phyloP scores from a whole-genome alignment of 139 green algal genomes.

The Astrephomene gubernaculifera region DNA sequence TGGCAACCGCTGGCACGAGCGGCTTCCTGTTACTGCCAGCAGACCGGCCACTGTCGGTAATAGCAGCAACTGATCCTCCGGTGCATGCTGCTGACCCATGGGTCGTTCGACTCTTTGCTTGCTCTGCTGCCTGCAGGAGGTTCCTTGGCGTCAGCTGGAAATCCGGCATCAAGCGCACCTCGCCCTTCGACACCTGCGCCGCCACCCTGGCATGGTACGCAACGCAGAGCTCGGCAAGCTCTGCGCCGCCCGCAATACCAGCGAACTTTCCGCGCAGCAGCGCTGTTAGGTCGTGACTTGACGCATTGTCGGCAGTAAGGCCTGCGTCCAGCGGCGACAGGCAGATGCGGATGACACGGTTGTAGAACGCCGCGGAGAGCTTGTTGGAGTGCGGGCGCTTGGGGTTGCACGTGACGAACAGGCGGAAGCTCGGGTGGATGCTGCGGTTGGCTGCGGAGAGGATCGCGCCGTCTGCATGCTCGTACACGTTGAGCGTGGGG shows the following conservation, averaged over 20 bases:
- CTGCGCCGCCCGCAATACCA: slow-evolving; percentile 23
- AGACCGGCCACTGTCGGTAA: neutral
- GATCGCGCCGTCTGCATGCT: slow-evolving; percentile 49
- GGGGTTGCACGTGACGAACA: slow-evolving; percentile 45
- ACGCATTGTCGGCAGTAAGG: slow-evolving; percentile 16
- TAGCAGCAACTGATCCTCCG: neutral
- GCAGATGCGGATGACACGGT: slow-evolving; percentile 48
- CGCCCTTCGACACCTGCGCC: slow-evolving; percentile 2
- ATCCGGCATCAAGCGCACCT: slow-evolving; percentile 6
- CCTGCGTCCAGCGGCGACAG: slow-evolving; percentile 51
- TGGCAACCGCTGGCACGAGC: neutral
- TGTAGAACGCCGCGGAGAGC: slow-evolving; percentile 50
- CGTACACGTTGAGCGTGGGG: slow-evolving; percentile 51
- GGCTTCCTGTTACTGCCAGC: neutral
- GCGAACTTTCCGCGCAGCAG: slow-evolving; percentile 42
- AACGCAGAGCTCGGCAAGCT: slow-evolving; percentile 40
- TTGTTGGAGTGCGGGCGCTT: slow-evolving; percentile 32
- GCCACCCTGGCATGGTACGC: slow-evolving; percentile 35
- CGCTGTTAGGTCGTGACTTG: slow-evolving; percentile 34
- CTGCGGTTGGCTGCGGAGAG: slow-evolving; percentile 7
- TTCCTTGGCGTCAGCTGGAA: slow-evolving; percentile 39
- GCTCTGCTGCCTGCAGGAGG: slow-evolving; percentile 14
- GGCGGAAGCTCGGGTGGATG: slow-evolving; percentile 42
- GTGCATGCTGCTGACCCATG: neutral
- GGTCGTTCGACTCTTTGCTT: neutral